These are phyloP conservation scores for Didymella exigua DNA, from an alignment of 2,329 filamentous ascomycete species.

Conservation along the genomic window DNA sequence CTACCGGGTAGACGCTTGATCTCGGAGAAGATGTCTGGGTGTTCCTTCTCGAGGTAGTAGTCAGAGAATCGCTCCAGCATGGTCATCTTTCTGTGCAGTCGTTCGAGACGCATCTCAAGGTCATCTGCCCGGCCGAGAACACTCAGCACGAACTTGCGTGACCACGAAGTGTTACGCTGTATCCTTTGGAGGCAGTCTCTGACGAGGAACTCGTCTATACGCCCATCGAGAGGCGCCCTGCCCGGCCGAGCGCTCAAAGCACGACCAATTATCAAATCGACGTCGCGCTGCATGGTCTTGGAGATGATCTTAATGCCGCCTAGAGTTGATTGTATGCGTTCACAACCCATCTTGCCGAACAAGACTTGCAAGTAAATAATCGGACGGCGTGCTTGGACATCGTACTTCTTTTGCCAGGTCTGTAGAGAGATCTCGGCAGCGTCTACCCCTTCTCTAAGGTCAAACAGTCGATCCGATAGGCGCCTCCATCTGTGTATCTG, in stretches of 20 bases:
- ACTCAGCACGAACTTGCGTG: slow-evolving; percentile 28
- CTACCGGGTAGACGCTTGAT: slow-evolving; percentile 33
- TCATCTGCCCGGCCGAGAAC: slow-evolving; percentile 25
- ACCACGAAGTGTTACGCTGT: slow-evolving; percentile 25
- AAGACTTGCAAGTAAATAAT: slow-evolving; percentile 29
- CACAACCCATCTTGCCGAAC: slow-evolving; percentile 29
- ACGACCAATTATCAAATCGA: slow-evolving; percentile 25
- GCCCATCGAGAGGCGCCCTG: not conserved
- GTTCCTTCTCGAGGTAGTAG: slow-evolving; percentile 31
- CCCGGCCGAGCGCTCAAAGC: slow-evolving; percentile 21
- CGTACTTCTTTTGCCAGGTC: slow-evolving; percentile 33
- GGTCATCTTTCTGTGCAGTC: slow-evolving; percentile 27
- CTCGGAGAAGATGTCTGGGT: slow-evolving; percentile 29
- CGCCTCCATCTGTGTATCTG: slow-evolving; percentile 27
- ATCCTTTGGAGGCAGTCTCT: slow-evolving; percentile 28
- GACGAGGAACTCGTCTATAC: slow-evolving; percentile 21
- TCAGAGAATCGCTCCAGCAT: slow-evolving; percentile 33
- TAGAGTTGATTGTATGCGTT: slow-evolving; percentile 21
- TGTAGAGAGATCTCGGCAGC: slow-evolving; percentile 27
- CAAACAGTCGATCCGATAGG: slow-evolving; percentile 31
- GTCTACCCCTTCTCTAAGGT: slow-evolving; percentile 28
- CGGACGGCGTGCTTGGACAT: slow-evolving; percentile 26
- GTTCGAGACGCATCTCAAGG: slow-evolving; percentile 24
- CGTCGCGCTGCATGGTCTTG: slow-evolving; percentile 18
- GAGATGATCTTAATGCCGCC: slow-evolving; percentile 15